phyloP scores from a whole-genome alignment of 352 stramenopile species.

The Phytopythium oedochilum region DNA sequence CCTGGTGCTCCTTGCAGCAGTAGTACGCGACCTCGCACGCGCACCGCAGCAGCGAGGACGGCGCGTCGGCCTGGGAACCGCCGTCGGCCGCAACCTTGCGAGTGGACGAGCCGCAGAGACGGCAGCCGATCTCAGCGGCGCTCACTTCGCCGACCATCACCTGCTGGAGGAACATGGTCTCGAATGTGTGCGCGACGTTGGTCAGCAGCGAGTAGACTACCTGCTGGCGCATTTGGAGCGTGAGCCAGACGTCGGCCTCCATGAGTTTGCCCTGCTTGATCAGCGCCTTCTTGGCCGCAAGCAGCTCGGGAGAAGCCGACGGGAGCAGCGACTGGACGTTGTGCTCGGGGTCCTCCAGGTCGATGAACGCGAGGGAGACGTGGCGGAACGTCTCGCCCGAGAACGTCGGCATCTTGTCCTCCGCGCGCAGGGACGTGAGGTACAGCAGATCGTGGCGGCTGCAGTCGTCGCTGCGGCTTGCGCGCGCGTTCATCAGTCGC shows the following conservation, averaged over 20 bases:
- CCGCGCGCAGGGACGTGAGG: constrained; percentile 45
- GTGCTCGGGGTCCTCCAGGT: constrained; percentile 65
- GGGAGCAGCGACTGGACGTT: constrained; percentile 74
- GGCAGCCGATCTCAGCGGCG: constrained; percentile 57
- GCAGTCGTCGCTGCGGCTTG: constrained; percentile 63
- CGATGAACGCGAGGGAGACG: constrained; percentile 75
- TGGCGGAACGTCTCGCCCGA: constrained; percentile 76
- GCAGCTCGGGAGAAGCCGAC: constrained; percentile 43
- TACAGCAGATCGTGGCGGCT: constrained; percentile 74
- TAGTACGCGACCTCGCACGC: constrained; percentile 78
- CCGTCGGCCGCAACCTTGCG: constrained; percentile 8
- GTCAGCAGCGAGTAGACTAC: constrained; percentile 76
- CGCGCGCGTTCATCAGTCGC: constrained; percentile 71
- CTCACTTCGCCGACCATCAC: constrained; percentile 63
- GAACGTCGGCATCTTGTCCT: constrained; percentile 79
- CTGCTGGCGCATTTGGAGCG: constrained; percentile 83
- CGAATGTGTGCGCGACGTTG: constrained; percentile 80
- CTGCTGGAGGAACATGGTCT: constrained; percentile 76
- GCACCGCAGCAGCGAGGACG: constrained; percentile 47
- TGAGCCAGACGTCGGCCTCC: constrained; percentile 81
- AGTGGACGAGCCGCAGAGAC: constrained; percentile 53
- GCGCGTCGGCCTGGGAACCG: constrained; percentile 1
- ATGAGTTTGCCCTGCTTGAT: constrained; percentile 73
- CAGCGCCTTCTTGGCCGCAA: constrained; percentile 58
- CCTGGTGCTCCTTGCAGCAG: constrained; percentile 80